Evolutionary conservation across 2,329 filamentous ascomycete species (phyloP).

Genomic region (Chrysoporthe puriensis): DNA sequence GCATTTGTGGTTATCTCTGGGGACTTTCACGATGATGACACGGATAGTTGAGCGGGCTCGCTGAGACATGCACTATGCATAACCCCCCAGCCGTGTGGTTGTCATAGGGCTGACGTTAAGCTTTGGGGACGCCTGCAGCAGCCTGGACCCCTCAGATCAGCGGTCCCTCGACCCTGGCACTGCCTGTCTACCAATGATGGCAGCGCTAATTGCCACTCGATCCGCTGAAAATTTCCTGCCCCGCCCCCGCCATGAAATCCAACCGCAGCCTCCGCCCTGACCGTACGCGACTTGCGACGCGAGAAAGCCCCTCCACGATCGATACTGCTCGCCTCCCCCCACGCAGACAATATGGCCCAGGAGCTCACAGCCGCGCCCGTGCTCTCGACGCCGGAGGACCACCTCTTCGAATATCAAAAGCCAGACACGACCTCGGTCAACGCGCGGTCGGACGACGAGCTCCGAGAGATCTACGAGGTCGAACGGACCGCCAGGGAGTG

Average conservation of each 20-base stretch:
- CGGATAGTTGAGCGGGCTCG: too few species aligned
- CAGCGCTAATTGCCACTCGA: constrained; percentile 2
- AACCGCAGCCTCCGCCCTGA: neutral
- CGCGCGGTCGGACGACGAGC: constrained; percentile 62
- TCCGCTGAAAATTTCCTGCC: constrained; percentile 20
- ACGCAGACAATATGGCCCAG: constrained; percentile 44
- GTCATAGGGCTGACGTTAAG: constrained; percentile 22
- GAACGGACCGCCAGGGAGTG: constrained; percentile 78
- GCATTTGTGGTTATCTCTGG: neutral
- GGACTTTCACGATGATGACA: neutral
- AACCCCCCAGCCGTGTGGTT: neutral
- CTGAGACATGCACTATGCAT: neutral
- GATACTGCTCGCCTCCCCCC: neutral
- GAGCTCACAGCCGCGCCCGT: constrained; percentile 59
- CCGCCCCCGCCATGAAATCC: constrained; percentile 23
- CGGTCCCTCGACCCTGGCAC: constrained; percentile 4
- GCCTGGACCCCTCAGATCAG: constrained; percentile 22
- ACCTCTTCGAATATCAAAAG: constrained; percentile 58
- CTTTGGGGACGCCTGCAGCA: constrained; percentile 13
- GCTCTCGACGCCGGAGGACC: constrained; percentile 66
- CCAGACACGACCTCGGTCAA: constrained; percentile 36
- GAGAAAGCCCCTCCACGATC: neutral
- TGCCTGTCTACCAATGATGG: constrained; percentile 16
- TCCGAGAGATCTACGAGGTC: constrained; percentile 82
- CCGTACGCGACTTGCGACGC: neutral